These are phyloP conservation scores for Hypholoma sublateritium DNA, from an alignment of 768 basidiomycete genomes.

Conservation along the genomic window DNA sequence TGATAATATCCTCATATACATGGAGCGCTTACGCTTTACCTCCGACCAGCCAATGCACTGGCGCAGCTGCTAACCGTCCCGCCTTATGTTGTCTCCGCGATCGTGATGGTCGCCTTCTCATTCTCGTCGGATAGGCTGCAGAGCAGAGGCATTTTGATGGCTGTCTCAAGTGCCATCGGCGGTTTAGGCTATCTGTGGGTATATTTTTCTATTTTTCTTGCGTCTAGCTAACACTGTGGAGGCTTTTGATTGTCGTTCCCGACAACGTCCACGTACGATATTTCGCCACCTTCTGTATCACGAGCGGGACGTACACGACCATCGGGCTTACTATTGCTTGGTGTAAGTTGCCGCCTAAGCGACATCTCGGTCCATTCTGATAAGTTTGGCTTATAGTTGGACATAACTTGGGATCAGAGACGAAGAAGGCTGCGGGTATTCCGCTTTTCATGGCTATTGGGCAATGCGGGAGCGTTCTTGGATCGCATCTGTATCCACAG, in stretches of 20 bases:
- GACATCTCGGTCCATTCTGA: background rate
- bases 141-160: conserved; percentile 52
- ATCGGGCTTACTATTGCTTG: conserved; percentile 77
- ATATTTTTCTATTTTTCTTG: background rate
- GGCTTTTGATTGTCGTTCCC: conserved; percentile 55
- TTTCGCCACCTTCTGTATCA: conserved; percentile 78
- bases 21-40: background rate
- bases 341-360: conserved; percentile 47
- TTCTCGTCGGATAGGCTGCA: conserved; percentile 68
- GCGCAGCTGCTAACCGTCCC: conserved; percentile 80
- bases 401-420: conserved; percentile 77
- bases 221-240: conserved; percentile 18
- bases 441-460: conserved; percentile 82
- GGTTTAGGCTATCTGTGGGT: conserved; percentile 66
- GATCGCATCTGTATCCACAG: conserved; percentile 67
- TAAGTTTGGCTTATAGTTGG: conserved; percentile 40
- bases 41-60: conserved; percentile 51
- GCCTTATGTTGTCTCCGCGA: conserved; percentile 72
- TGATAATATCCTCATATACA: background rate
- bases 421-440: conserved; percentile 73
- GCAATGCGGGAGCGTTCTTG: conserved; percentile 72
- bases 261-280: conserved; percentile 64
- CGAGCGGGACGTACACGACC: conserved; percentile 72
- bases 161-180: conserved; percentile 41
- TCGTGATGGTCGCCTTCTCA: conserved; percentile 58